Evolutionary conservation across 2,329 filamentous ascomycete genomes (phyloP).

Genomic region (Cladobotryum mycophilum): DNA sequence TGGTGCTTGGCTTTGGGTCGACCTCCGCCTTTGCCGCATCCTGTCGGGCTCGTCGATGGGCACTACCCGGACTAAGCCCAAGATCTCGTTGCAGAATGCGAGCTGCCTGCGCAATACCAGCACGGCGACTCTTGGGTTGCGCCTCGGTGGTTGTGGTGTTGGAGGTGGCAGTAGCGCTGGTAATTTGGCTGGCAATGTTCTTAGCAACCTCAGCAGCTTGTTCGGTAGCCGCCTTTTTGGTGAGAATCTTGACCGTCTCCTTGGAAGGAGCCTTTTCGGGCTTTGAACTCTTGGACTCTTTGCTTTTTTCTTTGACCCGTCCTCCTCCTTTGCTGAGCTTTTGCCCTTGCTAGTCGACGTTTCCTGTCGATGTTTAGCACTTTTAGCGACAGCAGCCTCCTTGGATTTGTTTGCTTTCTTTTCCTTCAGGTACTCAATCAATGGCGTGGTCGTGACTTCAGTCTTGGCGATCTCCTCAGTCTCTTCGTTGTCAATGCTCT

Average conservation of each 20-base stretch:
- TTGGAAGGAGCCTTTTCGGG: conserved; percentile 42
- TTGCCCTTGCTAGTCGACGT: conserved; percentile 45
- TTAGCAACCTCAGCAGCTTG: conserved; percentile 42
- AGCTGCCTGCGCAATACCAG: conserved; percentile 57
- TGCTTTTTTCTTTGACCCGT: conserved; percentile 57
- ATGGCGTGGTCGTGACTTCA: conserved; percentile 73
- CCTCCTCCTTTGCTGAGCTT: conserved; percentile 37
- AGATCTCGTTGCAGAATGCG: conserved; percentile 61
- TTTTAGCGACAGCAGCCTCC: conserved; percentile 38
- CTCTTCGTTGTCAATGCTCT: conserved; percentile 35
- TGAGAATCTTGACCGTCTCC: conserved; percentile 58
- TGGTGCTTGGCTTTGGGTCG: conserved; percentile 33
- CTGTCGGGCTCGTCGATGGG: conserved; percentile 54
- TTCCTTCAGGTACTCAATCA: conserved; percentile 85
- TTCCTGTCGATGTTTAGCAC: conserved; percentile 54
- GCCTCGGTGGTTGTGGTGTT: background rate
- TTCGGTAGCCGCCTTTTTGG: conserved; percentile 50
- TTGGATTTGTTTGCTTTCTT: conserved; percentile 75
- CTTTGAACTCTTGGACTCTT: conserved; percentile 53
- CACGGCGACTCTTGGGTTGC: conserved; percentile 45
- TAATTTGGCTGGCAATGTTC: conserved; percentile 32
- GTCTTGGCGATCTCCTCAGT: conserved; percentile 39
- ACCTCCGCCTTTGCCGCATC: conserved; percentile 52
- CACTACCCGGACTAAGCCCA: conserved; percentile 56
- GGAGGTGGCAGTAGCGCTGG: conserved; percentile 16